phyloP scores from a whole-genome alignment of 352 stramenopile genomes.

The Globisporangium cystogenes region DNA sequence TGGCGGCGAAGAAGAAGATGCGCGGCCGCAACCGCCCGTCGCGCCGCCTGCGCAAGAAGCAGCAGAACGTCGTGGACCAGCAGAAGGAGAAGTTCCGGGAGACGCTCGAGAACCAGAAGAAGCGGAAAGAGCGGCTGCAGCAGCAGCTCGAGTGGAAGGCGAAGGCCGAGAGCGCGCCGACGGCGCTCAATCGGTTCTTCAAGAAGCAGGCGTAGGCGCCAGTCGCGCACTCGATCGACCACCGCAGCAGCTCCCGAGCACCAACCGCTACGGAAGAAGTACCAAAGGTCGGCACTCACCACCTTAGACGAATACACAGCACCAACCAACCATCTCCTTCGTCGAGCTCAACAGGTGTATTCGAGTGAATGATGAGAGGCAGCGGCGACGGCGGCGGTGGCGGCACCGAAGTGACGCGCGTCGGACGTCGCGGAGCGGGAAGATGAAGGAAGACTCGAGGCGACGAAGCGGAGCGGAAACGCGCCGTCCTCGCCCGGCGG shows the following conservation, averaged over 20 bases:
- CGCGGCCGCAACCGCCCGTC: constrained; percentile 96
- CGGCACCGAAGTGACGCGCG: not conserved
- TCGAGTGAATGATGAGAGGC: not conserved
- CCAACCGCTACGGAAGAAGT: too few relatives aligned
- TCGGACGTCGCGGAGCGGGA: not conserved
- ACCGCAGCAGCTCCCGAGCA: too few relatives aligned
- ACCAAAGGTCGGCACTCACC: not conserved
- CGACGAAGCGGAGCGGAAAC: not conserved
- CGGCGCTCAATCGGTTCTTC: constrained; percentile 86
- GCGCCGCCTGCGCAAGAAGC: constrained; percentile 95
- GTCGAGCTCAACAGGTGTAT: not conserved
- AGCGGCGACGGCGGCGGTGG: not conserved
- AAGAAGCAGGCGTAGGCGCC: constrained; percentile 54
- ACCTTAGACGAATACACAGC: not conserved
- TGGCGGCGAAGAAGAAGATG: constrained; percentile 95
- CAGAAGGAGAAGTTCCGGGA: constrained; percentile 91
- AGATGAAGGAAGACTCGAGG: constrained; percentile 2
- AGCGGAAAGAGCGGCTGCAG: constrained; percentile 59
- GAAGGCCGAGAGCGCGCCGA: constrained; percentile 68
- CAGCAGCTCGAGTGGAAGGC: constrained; percentile 77
- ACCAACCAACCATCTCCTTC: not conserved
- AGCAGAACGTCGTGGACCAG: constrained; percentile 97
- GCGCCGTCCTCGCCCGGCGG: not conserved
- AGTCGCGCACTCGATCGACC: too few relatives aligned
- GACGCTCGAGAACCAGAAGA: constrained; percentile 71